Evolutionary conservation across 2,329 filamentous ascomycete species (phyloP), one percentile per base, ranked within the genome.

Genomic region (Anthostomella pinea): DNA sequence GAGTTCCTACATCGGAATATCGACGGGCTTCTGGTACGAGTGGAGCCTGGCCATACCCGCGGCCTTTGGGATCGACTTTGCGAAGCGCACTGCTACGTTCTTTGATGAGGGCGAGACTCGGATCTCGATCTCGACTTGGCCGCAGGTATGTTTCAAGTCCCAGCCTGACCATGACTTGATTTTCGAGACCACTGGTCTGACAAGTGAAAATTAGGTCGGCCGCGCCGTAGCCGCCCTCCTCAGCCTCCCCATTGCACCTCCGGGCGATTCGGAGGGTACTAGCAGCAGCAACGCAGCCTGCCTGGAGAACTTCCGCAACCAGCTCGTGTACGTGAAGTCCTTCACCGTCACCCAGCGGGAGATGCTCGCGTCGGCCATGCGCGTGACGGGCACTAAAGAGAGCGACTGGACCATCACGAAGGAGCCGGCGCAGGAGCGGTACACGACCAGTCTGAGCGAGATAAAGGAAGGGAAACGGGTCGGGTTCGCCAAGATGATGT

Each of bases 281-380:
- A 54, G 56, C 8, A 64, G 66, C 3, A n/a, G n/a, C n/a, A n/a
- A n/a, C n/a, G n/a, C n/a, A n/a, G n/a, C n/a, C n/a, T n/a, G n/a
- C n/a, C 30, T 77, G 10, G 61, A 60, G 10, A 44, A 55, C 16
- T 77, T 63, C 46, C 53, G 58, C 1, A 75, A 79, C 54, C 63
- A 66, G 31, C 41, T 49, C 0, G 50, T 81, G 1, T 73, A 68
- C 44, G 43, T 81, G 6, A 65, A 62, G 5, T 79, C 73, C 49
- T 85, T 83, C 58, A 53, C 60, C 10, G 51, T 79, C 40, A 76
- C 58, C 36, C 81, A 85, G 55, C 65, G 67, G 3, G 79, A 85
- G 8, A 83, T 85, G 65, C 66, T 85, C 30, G 70, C 73, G 30
- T 74, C 70, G 15, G 55, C 80, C 11, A 67, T 79, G 48, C 70